These are phyloP conservation scores for Pleurotus giganteus DNA, from an alignment of 768 basidiomycete genomes.

Conservation along the genomic window DNA sequence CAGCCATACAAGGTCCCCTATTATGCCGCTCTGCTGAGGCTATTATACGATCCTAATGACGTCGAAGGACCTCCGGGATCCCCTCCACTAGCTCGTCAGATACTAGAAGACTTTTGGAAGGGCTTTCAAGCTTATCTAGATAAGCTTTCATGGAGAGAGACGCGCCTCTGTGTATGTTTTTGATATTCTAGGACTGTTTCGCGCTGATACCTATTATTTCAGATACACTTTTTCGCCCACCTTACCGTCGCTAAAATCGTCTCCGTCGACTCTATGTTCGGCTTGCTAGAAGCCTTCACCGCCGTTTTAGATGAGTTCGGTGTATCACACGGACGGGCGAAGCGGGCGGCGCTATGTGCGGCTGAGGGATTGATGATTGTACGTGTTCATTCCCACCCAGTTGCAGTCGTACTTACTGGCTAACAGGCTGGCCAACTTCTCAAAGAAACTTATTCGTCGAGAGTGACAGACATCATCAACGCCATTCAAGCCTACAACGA, in stretches of 20 bases:
- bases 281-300: slow-evolving; percentile 80
- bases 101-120: slow-evolving; percentile 89
- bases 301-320: slow-evolving; percentile 88
- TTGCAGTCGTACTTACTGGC: slow-evolving; percentile 3
- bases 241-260: slow-evolving; percentile 75
- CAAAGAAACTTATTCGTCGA: slow-evolving; percentile 56
- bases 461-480: slow-evolving; percentile 64
- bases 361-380: slow-evolving; percentile 80
- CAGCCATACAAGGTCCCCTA: slow-evolving; percentile 93
- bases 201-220: too few relatives aligned
- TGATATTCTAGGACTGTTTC: too few relatives aligned
- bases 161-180: slow-evolving; percentile 84
- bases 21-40: slow-evolving; percentile 77
- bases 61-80: slow-evolving; percentile 34
- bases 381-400: slow-evolving; percentile 16
- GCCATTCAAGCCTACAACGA: slow-evolving; percentile 73
- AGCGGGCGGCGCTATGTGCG: slow-evolving; percentile 77
- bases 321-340: slow-evolving; percentile 81
- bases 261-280: slow-evolving; percentile 73
- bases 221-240: slow-evolving; percentile 96
- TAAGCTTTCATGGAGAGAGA: slow-evolving; percentile 88
- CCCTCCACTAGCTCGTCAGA: slow-evolving; percentile 59
- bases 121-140: slow-evolving; percentile 88
- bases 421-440: slow-evolving; percentile 66
- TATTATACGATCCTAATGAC: slow-evolving; percentile 53